Evolutionary conservation across 306 rosid genomes (phyloP), one percentile per base, ranked within the genome.

Genomic region (Cicer yamashitae): DNA sequence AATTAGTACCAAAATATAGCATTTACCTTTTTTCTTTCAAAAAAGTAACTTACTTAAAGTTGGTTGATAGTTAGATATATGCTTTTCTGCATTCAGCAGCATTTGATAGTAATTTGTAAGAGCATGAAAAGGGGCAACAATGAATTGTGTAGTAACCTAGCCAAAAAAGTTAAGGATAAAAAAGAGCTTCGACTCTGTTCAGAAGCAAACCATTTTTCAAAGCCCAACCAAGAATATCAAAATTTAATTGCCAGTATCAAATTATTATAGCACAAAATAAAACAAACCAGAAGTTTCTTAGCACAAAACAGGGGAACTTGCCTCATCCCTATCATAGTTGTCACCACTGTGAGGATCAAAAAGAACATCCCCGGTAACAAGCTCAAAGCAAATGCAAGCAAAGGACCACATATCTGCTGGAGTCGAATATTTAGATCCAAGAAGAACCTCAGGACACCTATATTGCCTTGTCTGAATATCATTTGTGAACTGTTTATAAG

Each of bases 391-490:
- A 45, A 66, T 92, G 81, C 97, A 92, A 13, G 97, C 96, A 74
- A 92, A 86, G 57, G 97, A 92, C 97, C 97, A 92, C 38, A 92
- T 83, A 84, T 92, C 96, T 6, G 90, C 97, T 8, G 97, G 82
- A 1, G 92, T 90, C 43, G 96, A 92, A 62, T 92, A 92, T 64
- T 92, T 92, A 48, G 94, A 92, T 60, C 96, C 97, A n/a, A 92
- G 84, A 73, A 92, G 84, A 82, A 90, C 97, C 84, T 90, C 97
- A 4, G 97, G 97, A 63, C 97, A 90, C 84, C 97, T 82, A 77
- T 92, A 92, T 80, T 92, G 96, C 84, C 97, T 84, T 53, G 97
- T 92, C 81, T 92, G 97, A 77, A 92, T 90, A 78, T 92, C 97
- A 70, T 77, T 92, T 9, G 97, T 90, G 85, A 92, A 90, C 83